Evolutionary conservation across 805 yeast species (phyloP).

Genomic region (Sugiyamaella chiloensis): DNA sequence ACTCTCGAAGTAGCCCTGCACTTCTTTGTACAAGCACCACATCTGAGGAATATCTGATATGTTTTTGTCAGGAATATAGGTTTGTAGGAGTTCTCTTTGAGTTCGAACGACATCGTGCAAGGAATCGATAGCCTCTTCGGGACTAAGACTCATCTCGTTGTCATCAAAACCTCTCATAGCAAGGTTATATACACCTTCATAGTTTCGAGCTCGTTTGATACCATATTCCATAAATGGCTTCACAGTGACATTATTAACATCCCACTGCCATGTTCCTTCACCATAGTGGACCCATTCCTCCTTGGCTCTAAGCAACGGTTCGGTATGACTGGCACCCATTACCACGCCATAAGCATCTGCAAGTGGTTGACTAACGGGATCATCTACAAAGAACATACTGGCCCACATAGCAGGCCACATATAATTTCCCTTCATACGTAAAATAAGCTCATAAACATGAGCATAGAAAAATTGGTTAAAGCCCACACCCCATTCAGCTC

Average conservation of each 20-base stretch:
- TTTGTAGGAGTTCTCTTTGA: slow-evolving; percentile 13
- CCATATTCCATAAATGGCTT: slow-evolving; percentile 18
- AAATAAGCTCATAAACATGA: slow-evolving; percentile 17
- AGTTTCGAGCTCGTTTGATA: slow-evolving; percentile 14
- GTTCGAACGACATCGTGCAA: slow-evolving; percentile 12
- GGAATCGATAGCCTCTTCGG: slow-evolving; percentile 16
- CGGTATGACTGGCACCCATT: slow-evolving; percentile 21
- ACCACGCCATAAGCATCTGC: slow-evolving; percentile 23
- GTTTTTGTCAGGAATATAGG: slow-evolving; percentile 3
- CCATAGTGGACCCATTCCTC: slow-evolving; percentile 21
- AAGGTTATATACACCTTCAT: slow-evolving; percentile 18
- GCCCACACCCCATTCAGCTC: slow-evolving; percentile 11
- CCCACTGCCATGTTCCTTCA: slow-evolving; percentile 20
- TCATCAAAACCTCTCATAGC: slow-evolving; percentile 22
- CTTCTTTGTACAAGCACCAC: slow-evolving; percentile 25
- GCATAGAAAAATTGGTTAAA: slow-evolving; percentile 16
- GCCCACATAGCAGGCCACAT: slow-evolving; percentile 24
- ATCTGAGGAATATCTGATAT: slow-evolving; percentile 18
- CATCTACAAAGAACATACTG: slow-evolving; percentile 19
- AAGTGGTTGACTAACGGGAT: slow-evolving; percentile 11
- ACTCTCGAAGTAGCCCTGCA: slow-evolving; percentile 17
- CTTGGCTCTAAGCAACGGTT: slow-evolving; percentile 20
- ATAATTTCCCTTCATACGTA: slow-evolving; percentile 17
- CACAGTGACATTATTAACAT: slow-evolving; percentile 11
- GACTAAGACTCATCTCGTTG: slow-evolving; percentile 15